phyloP scores from a whole-genome alignment of 192 early-diverging fungal genomes.

The Coemansia guatemalensis region DNA sequence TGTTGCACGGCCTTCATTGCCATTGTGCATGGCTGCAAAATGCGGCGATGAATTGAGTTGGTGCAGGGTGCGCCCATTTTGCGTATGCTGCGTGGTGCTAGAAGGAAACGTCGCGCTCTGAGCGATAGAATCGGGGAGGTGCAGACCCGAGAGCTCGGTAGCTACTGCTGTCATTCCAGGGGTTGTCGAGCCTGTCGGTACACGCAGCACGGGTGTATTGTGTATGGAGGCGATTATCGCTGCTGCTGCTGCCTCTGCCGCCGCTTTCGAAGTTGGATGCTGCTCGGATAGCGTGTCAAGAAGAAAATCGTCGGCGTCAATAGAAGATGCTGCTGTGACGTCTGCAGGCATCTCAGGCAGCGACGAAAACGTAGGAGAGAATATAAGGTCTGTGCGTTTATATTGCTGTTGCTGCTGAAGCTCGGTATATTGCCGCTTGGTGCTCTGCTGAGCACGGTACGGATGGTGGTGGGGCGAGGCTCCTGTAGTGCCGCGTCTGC shows the following conservation, averaged over 20 bases:
- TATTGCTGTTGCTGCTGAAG: not conserved
- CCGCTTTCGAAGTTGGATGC: no score
- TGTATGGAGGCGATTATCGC: not conserved
- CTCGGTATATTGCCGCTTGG: not conserved
- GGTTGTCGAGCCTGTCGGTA: not conserved
- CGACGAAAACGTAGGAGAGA: no score
- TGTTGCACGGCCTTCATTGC: not conserved
- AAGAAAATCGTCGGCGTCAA: constrained; percentile 11
- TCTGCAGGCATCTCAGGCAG: no score
- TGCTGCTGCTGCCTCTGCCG: no score
- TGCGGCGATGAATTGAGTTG: constrained; percentile 16
- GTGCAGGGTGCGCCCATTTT: constrained; percentile 18
- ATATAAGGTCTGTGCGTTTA: no score
- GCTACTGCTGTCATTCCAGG: not conserved
- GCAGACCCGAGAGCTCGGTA: constrained; percentile 2
- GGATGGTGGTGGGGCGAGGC: constrained; percentile 31
- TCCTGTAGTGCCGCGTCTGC: not conserved
- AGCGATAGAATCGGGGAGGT: constrained; percentile 6
- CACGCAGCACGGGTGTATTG: constrained; percentile 7
- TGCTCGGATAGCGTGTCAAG: constrained; percentile 11
- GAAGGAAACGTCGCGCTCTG: not conserved
- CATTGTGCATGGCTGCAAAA: not conserved
- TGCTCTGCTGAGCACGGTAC: constrained; percentile 7
- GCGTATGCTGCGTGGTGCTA: not conserved
- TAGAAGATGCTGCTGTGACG: not conserved